Conservation (phyloP, 768 basidiomycete species). For the Boletus tomentosulus region DNA sequence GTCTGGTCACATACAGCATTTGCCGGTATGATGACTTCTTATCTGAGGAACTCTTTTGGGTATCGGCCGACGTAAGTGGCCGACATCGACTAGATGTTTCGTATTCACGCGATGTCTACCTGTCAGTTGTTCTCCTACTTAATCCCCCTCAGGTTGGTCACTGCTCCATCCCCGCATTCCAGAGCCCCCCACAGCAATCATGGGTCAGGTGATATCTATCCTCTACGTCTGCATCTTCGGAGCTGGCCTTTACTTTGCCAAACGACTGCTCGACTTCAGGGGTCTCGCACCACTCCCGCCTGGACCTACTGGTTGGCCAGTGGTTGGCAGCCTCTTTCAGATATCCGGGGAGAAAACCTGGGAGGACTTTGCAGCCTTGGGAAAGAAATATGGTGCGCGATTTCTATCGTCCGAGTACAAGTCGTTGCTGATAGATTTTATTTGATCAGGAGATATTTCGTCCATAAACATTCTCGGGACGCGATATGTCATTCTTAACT, state of each 20-base stretch:
- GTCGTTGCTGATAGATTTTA: not conserved
- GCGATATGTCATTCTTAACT: conserved; percentile 49
- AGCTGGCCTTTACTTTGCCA: conserved; percentile 9
- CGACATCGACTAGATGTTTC: too few species aligned
- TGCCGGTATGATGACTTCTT: too few species aligned
- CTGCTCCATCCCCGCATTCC: too few species aligned
- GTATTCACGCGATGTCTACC: too few species aligned
- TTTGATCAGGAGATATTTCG: conserved; percentile 23
- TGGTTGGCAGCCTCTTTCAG: conserved; percentile 52
- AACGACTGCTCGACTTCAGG: not conserved
- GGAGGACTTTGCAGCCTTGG: conserved; percentile 52
- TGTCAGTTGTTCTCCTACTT: too few species aligned
- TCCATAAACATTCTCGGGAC: conserved; percentile 36
- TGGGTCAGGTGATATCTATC: not conserved
- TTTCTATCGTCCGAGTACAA: not conserved
- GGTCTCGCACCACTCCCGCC: conserved; percentile 9
- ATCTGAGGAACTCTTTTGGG: too few species aligned
- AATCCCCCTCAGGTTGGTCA: too few species aligned
- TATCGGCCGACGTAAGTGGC: too few species aligned
- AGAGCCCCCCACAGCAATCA: not conserved
- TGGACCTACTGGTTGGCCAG: conserved; percentile 28
- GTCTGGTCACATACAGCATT: too few species aligned
- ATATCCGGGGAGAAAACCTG: conserved; percentile 50
- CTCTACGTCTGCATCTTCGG: conserved; percentile 16
- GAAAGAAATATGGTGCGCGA: conserved; percentile 46